phyloP scores from a whole-genome alignment of 2,329 filamentous ascomycete species.

The Endothia cerciana region DNA sequence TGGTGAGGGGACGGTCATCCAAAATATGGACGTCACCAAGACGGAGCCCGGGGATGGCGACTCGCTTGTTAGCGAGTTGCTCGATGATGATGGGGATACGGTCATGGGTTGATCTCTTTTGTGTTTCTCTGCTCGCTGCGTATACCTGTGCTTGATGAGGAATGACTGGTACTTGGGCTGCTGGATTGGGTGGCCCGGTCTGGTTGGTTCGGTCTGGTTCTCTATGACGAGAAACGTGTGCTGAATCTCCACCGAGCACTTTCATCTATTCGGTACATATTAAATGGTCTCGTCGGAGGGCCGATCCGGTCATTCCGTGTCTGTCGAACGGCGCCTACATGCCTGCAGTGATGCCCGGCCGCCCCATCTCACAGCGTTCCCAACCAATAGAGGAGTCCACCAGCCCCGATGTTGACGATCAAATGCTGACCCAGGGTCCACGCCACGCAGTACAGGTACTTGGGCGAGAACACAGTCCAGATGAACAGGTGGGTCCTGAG shows the following conservation, averaged over 20 bases:
- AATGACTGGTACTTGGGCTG: conserved; percentile 5
- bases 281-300: neutral
- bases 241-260: conserved; percentile 20
- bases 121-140: conserved; percentile 3
- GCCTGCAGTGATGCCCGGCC: conserved; percentile 14
- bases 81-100: conserved; percentile 41
- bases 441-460: conserved; percentile 89
- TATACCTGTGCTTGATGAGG: conserved; percentile 2
- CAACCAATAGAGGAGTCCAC: conserved; percentile 61
- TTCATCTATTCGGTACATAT: neutral
- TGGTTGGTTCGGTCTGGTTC: neutral
- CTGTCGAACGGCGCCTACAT: neutral
- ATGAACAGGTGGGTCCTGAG: conserved; percentile 92
- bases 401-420: conserved; percentile 67
- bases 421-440: conserved; percentile 87
- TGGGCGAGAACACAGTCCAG: conserved; percentile 98
- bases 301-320: neutral
- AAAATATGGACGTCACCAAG: conserved; percentile 21
- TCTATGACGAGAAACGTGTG: conserved; percentile 18
- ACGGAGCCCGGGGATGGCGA: conserved; percentile 31
- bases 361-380: conserved; percentile 36
- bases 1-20: conserved; percentile 35
- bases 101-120: conserved; percentile 29
- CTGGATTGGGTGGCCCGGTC: conserved; percentile 8
- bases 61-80: conserved; percentile 45